Percentiles rank a stretch among this genome's conserved stretches.
These are phyloP conservation scores for Podaxis pistillaris DNA, from an alignment of 768 basidiomycete species.

Conservation along the genomic window DNA sequence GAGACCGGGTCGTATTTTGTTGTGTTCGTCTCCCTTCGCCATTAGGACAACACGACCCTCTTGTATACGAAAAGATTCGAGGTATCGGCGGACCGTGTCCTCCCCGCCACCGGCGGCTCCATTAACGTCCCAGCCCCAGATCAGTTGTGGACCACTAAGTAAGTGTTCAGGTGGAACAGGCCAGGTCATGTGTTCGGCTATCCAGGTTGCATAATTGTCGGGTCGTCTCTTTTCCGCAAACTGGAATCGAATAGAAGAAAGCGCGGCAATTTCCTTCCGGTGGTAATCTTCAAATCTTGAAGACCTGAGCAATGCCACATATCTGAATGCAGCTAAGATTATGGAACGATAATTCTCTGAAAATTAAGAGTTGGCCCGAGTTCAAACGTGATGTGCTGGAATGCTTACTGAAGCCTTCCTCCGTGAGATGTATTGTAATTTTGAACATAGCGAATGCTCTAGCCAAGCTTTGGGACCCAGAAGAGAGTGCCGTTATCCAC, in stretches of 20 bases:
- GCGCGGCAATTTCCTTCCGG: constrained; percentile 71
- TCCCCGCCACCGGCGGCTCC: constrained; percentile 40
- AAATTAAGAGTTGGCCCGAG: not conserved
- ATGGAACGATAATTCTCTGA: constrained; percentile 76
- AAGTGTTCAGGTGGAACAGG: constrained; percentile 79
- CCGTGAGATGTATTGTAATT: constrained; percentile 75
- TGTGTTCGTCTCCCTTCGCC: constrained; percentile 68
- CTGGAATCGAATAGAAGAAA: constrained; percentile 76
- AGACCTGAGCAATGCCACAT: constrained; percentile 65
- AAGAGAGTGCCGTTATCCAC: constrained; percentile 75
- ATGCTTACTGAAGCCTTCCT: constrained; percentile 79
- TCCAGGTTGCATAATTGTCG: constrained; percentile 73
- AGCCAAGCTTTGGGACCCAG: constrained; percentile 68
- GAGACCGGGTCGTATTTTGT: constrained; percentile 39
- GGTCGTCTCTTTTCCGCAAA: constrained; percentile 85
- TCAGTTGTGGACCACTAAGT: constrained; percentile 67
- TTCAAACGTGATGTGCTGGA: not conserved
- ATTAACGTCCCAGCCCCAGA: constrained; percentile 68
- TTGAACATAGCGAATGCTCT: constrained; percentile 91
- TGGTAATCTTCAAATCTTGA: constrained; percentile 62
- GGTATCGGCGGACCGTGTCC: constrained; percentile 55
- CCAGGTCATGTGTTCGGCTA: constrained; percentile 74
- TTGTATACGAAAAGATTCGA: constrained; percentile 57
- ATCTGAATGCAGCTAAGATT: constrained; percentile 72
- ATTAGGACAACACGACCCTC: constrained; percentile 74